A percentile compares a stretch with the other conserved stretches of the same genome.
Evolutionary conservation across 768 basidiomycete species (phyloP).

Genomic region (Hygrophorus russula): DNA sequence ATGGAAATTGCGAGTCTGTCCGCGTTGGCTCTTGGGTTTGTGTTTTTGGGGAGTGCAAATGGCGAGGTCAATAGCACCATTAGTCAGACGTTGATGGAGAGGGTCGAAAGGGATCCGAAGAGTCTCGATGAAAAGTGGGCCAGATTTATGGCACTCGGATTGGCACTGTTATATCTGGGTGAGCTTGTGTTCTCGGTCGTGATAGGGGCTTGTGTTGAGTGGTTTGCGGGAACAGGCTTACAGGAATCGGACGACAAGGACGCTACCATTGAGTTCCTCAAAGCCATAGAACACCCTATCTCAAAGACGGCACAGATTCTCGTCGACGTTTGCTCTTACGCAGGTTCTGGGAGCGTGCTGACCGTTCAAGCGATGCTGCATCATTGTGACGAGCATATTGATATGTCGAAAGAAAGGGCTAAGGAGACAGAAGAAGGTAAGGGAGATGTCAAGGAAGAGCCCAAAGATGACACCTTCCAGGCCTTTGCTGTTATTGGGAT

Average conservation of each 20-base stretch:
- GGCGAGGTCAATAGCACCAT: slow-evolving; percentile 87
- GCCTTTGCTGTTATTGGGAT: slow-evolving; percentile 91
- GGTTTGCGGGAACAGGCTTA: slow-evolving; percentile 39
- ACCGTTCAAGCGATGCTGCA: slow-evolving; percentile 89
- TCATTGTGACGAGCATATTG: slow-evolving; percentile 86
- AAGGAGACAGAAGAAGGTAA: slow-evolving; percentile 45
- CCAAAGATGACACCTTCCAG: slow-evolving; percentile 69
- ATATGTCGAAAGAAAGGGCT: slow-evolving; percentile 38
- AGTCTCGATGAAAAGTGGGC: slow-evolving; percentile 89
- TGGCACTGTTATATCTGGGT: slow-evolving; percentile 91
- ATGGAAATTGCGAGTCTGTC: slow-evolving; percentile 88
- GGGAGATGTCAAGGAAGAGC: slow-evolving; percentile 21
- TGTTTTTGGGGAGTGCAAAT: slow-evolving; percentile 91
- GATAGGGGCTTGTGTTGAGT: not conserved
- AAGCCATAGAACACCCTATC: slow-evolving; percentile 87
- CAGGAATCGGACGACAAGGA: slow-evolving; percentile 75
- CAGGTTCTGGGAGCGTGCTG: slow-evolving; percentile 91
- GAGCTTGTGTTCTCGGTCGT: slow-evolving; percentile 12
- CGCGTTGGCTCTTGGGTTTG: slow-evolving; percentile 84
- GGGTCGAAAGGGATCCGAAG: slow-evolving; percentile 38
- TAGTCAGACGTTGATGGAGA: slow-evolving; percentile 85
- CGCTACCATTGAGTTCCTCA: slow-evolving; percentile 85
- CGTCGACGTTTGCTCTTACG: slow-evolving; percentile 89
- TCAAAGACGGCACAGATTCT: slow-evolving; percentile 86
- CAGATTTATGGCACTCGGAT: slow-evolving; percentile 77